These are phyloP conservation scores for Entamoeba nuttalli DNA, from an alignment of 208 protist genomes.

Conservation along the genomic window DNA sequence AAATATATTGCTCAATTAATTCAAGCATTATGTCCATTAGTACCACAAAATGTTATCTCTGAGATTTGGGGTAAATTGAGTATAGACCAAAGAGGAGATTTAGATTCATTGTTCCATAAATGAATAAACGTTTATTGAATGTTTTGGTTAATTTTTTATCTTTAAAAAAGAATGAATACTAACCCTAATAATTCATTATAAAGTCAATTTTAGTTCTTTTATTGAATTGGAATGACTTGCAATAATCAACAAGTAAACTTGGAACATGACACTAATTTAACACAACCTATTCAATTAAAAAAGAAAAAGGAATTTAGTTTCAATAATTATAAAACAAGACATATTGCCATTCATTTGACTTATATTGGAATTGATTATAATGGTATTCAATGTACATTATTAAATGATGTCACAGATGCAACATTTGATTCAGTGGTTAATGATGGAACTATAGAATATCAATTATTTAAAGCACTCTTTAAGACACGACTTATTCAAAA, in stretches of 20 bases:
- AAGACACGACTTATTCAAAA: background rate
- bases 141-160: too few species aligned
- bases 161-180: too few species aligned
- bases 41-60: background rate
- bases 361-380: background rate
- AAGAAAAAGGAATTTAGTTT: background rate
- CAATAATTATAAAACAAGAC: background rate
- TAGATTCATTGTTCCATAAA: background rate
- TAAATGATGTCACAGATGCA: background rate
- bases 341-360: background rate
- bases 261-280: too few species aligned
- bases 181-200: too few species aligned
- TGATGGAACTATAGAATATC: background rate
- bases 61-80: background rate
- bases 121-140: background rate
- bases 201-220: too few species aligned
- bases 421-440: background rate
- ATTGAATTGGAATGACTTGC: too few species aligned
- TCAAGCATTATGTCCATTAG: background rate
- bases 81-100: background rate
- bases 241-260: too few species aligned
- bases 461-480: background rate
- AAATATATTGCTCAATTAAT: background rate
- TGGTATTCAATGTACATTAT: background rate
- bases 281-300: background rate